Base-by-base conservation (phyloP, 208 protist genomes). In the Phytomonas sp. region DNA sequence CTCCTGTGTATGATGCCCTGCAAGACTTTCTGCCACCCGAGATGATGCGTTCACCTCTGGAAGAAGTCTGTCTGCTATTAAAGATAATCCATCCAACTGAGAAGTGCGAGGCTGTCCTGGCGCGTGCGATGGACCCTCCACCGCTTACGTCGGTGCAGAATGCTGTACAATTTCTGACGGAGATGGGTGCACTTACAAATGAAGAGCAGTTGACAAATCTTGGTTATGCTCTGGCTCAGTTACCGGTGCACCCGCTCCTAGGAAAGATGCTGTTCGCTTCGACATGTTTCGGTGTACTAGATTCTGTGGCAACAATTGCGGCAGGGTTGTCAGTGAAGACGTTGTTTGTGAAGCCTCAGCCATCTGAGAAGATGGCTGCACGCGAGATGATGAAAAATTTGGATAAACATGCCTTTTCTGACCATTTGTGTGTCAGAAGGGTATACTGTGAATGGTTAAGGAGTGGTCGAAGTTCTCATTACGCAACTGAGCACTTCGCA, bases 21-120 rank as follows among this genome's bases (percentile, higher is more conserved):
- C 99, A 72, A 65, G 98, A 79, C 67, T 99, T 89, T 76, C 82
- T 94, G 16, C 76, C 82, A 23, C 96, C 96, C 14, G 92, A 98
- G 71, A 98, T 98, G 63, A 67, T 97, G 63, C 88, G 95, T 29
- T 86, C 84, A 14, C 87, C 94, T 37, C 79, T 98, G 12, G 82
- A 91, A 33, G 81, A 88, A 67, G 83, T 98, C 45, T 94, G 92
- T 73, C 82, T 98, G 64, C 87, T 91, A 63, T 62, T 97, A 32
- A 96, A 97, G 52, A 79, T 82, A 11, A 87, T 97, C 60, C 79
- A 83, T 30, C 77, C 92, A 26, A 72, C 85, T 31, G 89, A 98
- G 56, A 71, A 69, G n/a, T 90, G 86, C 61, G 82, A 84, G 36
- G 60, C 84, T 29, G 88, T 97, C 19, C 77, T 98, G 37, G 73